phyloP scores from a whole-genome alignment of 306 rosid species.

The Dicorynia guianensis region DNA sequence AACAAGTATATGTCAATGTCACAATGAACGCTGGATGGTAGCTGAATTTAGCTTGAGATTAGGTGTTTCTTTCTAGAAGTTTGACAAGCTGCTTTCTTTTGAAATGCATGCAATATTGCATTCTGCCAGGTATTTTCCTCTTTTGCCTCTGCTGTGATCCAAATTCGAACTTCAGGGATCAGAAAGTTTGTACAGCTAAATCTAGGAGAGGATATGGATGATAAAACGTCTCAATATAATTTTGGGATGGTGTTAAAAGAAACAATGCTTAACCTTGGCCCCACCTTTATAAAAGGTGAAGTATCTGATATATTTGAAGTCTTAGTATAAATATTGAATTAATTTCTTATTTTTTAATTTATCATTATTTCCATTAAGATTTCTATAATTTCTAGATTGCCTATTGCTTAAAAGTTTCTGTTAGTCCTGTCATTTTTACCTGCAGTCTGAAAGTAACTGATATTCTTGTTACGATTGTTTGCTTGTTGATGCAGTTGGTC shows the following conservation, averaged over 20 bases:
- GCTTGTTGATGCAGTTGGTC: conserved; percentile 93
- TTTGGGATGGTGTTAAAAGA: conserved; percentile 84
- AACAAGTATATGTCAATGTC: background rate
- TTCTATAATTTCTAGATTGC: conserved; percentile 29
- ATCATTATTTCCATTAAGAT: conserved; percentile 22
- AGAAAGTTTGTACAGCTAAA: conserved; percentile 51
- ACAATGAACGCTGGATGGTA: conserved; percentile 12
- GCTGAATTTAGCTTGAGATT: conserved; percentile 17
- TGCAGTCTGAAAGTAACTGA: conserved; percentile 55
- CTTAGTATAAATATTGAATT: conserved; percentile 22
- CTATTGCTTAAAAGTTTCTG: conserved; percentile 37
- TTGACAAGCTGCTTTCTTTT: too few relatives aligned
- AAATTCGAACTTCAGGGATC: conserved; percentile 67
- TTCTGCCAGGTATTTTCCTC: conserved; percentile 75
- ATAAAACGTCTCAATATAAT: conserved; percentile 63
- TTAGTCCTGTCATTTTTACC: conserved; percentile 46
- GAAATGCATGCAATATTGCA: conserved; percentile 30
- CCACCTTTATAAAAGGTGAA: conserved; percentile 95
- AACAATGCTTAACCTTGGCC: conserved; percentile 89
- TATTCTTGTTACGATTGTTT: conserved; percentile 67
- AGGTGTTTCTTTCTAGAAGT: conserved; percentile 5
- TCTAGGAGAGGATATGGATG: conserved; percentile 53
- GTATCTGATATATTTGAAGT: conserved; percentile 38
- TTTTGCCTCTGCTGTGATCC: conserved; percentile 78
- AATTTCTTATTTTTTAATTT: conserved; percentile 7